Evolutionary conservation across 2,329 filamentous ascomycete species (phyloP).

Genomic region (Xylariaceae sp.): DNA sequence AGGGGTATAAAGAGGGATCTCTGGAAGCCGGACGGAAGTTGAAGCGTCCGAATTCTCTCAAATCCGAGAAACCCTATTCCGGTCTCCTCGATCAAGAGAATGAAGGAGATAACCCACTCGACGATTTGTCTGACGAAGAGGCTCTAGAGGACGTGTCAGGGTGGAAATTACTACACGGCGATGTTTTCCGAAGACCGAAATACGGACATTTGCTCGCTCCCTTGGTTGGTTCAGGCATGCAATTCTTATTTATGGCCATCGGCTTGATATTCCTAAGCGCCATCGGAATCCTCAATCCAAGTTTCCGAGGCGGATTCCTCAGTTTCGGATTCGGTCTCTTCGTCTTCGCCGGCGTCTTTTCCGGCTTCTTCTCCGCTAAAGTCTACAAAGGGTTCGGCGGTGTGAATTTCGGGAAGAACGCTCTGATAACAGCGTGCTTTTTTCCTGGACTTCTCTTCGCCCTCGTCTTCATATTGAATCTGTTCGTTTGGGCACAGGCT

Average conservation of each 20-base stretch:
- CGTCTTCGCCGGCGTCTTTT: constrained; percentile 75
- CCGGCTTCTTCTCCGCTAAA: constrained; percentile 79
- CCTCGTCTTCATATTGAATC: constrained; percentile 71
- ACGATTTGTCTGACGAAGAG: constrained; percentile 63
- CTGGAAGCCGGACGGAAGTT: constrained; percentile 64
- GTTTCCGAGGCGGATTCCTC: constrained; percentile 83
- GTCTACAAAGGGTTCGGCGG: constrained; percentile 82
- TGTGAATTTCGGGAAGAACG: constrained; percentile 67
- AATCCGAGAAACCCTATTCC: constrained; percentile 45
- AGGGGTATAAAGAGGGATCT: constrained; percentile 60
- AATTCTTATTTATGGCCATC: constrained; percentile 74
- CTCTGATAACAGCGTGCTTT: constrained; percentile 67
- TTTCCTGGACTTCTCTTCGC: constrained; percentile 74
- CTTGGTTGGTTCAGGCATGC: constrained; percentile 77
- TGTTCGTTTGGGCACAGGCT: constrained; percentile 86
- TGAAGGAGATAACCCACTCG: constrained; percentile 48
- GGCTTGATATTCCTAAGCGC: constrained; percentile 68
- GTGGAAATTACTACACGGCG: constrained; percentile 85
- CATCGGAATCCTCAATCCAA: constrained; percentile 74
- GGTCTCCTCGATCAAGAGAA: constrained; percentile 57
- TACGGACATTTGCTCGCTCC: constrained; percentile 71
- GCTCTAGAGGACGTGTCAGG: constrained; percentile 72
- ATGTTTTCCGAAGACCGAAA: constrained; percentile 72
- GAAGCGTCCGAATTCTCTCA: constrained; percentile 40
- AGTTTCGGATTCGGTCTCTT: constrained; percentile 80